Evolutionary conservation across 2,329 filamentous ascomycete genomes (phyloP), one percentile per base, ranked within the genome.

Genomic region (Rhynchosporium graminicola): DNA sequence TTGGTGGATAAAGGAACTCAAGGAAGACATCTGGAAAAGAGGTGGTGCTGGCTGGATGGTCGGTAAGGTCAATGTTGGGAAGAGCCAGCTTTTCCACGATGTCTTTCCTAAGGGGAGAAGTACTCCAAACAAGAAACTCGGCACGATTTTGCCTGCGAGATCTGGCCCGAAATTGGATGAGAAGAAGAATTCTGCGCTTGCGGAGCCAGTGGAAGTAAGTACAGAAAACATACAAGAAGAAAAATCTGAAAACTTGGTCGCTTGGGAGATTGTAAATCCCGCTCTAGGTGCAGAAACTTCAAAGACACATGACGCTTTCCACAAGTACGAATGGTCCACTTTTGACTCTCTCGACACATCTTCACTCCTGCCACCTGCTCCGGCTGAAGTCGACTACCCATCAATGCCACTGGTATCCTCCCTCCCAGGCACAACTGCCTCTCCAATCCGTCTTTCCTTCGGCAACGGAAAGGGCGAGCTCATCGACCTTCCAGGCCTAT

Each of bases 11-110:
- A 89, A 84, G 68, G 81, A 89, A 56, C 78, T 99, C 60, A 97
- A 91, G 75, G 88, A 97, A 69, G 88, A 93, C 54, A 92, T 99
- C 52, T 93, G 87, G 83, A 78, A 87, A 48, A 85, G 91, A 55
- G 92, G 92, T 3, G 94, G 94, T 4, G 95, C 88, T 15, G 88
- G 90, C 15, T 99, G 95, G 94, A 88, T 99, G 81, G 90, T 99
- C 2, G 95, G 95, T n/a, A 98, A 97, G 76, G 92, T 92, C 66
- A 99, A 99, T 73, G 96, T 98, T 2, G 96, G 95, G 29, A 99
- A 99, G 77, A 98, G 94, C 70, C 89, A 89, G 72, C 83, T 99
- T 2, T 96, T 98, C 64, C 88, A 95, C 69, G 84, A 87, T 4
- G 86, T 97, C 7, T 97, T 93, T 71, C 94, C 96, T 3, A 94